Percentiles rank a stretch among this genome's conserved stretches.
Conservation (phyloP, 768 basidiomycete genomes). For the Boletus sp. region DNA sequence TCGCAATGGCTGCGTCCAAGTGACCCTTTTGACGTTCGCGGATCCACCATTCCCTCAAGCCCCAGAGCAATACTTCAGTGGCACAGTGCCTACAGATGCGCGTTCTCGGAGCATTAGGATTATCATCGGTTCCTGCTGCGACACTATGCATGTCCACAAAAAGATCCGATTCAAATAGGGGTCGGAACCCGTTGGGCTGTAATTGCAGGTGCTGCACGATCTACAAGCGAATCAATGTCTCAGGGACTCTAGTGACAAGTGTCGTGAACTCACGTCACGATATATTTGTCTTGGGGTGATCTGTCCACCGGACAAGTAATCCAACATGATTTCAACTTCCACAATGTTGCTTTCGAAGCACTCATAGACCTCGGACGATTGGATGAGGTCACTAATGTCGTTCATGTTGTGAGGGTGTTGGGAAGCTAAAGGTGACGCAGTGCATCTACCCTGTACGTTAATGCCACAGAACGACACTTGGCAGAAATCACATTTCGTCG, state of each 20-base stretch:
- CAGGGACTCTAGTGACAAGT: background rate
- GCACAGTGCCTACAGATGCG: constrained; percentile 73
- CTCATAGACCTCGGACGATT: constrained; percentile 74
- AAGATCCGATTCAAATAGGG: constrained; percentile 66
- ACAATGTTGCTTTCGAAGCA: constrained; percentile 75
- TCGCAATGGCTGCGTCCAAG: constrained; percentile 52
- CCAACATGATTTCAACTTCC: constrained; percentile 83
- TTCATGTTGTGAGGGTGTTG: constrained; percentile 71
- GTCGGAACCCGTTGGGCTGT: constrained; percentile 61
- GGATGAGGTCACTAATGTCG: constrained; percentile 72
- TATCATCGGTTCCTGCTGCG: constrained; percentile 51
- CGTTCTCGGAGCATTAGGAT: constrained; percentile 56
- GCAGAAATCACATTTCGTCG: constrained; percentile 84
- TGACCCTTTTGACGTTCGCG: constrained; percentile 71
- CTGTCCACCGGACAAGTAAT: constrained; percentile 65
- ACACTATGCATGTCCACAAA: constrained; percentile 69
- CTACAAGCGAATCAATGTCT: constrained; percentile 36
- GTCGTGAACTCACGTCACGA: constrained; percentile 53
- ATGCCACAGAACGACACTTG: constrained; percentile 83
- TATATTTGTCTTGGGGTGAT: constrained; percentile 73
- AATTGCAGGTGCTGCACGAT: constrained; percentile 59
- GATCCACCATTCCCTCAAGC: constrained; percentile 81
- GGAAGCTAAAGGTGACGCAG: constrained; percentile 50
- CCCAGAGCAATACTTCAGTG: constrained; percentile 71
- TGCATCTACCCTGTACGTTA: constrained; percentile 70